Evolutionary conservation across 805 yeast species (phyloP).

Genomic region (Yarrowia sp.): DNA sequence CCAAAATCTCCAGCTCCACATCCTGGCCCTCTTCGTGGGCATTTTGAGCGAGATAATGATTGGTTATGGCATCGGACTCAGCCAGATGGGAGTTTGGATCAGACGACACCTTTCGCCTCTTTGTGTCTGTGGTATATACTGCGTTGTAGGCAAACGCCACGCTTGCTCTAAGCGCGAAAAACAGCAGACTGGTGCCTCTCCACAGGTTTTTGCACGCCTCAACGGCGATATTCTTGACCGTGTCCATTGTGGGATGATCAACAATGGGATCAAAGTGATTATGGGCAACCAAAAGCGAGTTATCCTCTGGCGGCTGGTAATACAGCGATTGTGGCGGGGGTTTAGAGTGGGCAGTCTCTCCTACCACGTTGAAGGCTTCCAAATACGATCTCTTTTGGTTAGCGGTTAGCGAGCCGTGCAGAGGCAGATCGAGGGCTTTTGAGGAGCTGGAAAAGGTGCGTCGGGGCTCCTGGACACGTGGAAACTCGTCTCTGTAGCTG

Average conservation of each 20-base stretch:
- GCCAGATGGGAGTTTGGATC: background rate
- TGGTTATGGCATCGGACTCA: constrained; percentile 11
- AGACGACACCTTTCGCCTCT: constrained; percentile 15
- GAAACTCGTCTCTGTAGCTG: constrained; percentile 6
- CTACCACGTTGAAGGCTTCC: constrained; percentile 29
- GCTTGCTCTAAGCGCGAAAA: constrained; percentile 14
- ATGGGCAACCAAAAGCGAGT: constrained; percentile 12
- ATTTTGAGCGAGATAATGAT: constrained; percentile 8
- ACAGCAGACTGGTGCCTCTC: constrained; percentile 35
- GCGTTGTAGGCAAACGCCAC: constrained; percentile 28
- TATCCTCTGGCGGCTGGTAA: background rate
- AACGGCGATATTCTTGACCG: constrained; percentile 24
- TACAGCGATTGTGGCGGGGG: constrained; percentile 10
- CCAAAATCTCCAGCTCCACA: constrained; percentile 21
- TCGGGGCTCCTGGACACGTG: background rate
- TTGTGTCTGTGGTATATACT: constrained; percentile 14
- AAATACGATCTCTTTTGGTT: constrained; percentile 35
- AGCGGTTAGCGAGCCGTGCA: constrained; percentile 21
- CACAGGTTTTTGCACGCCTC: constrained; percentile 36
- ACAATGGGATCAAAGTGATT: constrained; percentile 34
- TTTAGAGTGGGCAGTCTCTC: background rate
- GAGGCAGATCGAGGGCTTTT: constrained; percentile 25
- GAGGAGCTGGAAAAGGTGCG: background rate
- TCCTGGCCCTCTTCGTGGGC: constrained; percentile 24
- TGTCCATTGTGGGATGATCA: constrained; percentile 28